These are phyloP conservation scores for Angomonas deanei DNA, from an alignment of 208 protist species.

Conservation along the genomic window DNA sequence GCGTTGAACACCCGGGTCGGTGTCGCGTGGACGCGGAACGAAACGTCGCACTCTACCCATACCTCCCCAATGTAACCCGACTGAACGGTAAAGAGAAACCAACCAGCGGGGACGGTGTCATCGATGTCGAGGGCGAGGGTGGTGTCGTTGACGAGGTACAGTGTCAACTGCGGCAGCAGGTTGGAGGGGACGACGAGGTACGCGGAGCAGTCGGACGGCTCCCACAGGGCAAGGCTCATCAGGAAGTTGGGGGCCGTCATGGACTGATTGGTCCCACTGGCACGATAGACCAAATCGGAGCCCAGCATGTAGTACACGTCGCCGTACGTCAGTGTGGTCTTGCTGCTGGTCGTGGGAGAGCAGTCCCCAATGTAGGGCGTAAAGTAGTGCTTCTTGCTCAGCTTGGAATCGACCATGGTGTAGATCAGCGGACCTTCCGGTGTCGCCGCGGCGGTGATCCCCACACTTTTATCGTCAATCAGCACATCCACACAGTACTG, in stretches of 20 bases:
- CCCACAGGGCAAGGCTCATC: slow-evolving; percentile 12
- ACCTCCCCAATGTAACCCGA: slow-evolving; percentile 21
- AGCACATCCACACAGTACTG: slow-evolving; percentile 41
- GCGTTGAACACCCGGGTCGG: slow-evolving; percentile 21
- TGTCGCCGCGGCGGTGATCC: slow-evolving; percentile 8
- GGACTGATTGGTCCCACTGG: too few species aligned
- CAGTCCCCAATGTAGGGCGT: slow-evolving; percentile 1
- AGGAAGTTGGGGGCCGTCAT: slow-evolving; percentile 17
- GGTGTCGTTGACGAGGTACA: slow-evolving; percentile 18
- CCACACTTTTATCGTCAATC: slow-evolving; percentile 6
- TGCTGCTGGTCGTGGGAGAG: neutral
- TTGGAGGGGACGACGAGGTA: slow-evolving; percentile 5
- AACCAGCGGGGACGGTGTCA: slow-evolving; percentile 23
- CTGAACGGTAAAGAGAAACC: slow-evolving; percentile 25
- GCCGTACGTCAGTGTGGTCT: slow-evolving; percentile 1
- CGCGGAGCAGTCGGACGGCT: neutral
- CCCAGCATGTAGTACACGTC: slow-evolving; percentile 23
- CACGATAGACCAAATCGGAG: slow-evolving; percentile 16
- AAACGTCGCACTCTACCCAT: slow-evolving; percentile 22
- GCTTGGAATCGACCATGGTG: slow-evolving; percentile 22
- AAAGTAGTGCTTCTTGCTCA: slow-evolving; percentile 10
- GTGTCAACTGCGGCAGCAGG: slow-evolving; percentile 8
- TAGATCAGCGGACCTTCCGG: slow-evolving; percentile 20
- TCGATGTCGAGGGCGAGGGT: slow-evolving; percentile 22
- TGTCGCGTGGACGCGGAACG: slow-evolving; percentile 15